phyloP scores from a whole-genome alignment of 768 basidiomycete genomes.

The Lentinula edodes region DNA sequence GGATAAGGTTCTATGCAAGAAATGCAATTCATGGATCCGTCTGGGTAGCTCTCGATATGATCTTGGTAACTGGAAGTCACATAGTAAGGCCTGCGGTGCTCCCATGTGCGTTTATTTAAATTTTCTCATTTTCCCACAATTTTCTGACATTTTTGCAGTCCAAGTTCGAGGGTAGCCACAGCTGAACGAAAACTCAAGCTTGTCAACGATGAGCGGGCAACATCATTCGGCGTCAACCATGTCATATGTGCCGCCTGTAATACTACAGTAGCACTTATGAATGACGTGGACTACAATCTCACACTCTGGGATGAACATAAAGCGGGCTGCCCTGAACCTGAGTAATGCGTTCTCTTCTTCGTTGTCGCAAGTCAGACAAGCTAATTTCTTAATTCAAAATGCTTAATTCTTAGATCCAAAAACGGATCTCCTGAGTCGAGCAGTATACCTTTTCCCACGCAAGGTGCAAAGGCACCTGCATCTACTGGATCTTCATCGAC shows the following conservation, averaged over 20 bases:
- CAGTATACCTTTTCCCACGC: constrained; percentile 5
- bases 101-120: constrained; percentile 28
- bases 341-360: constrained; percentile 3
- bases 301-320: constrained; percentile 64
- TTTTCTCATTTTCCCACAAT: neutral
- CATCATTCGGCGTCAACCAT: constrained; percentile 34
- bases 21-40: constrained; percentile 60
- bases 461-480: constrained; percentile 4
- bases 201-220: constrained; percentile 61
- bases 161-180: constrained; percentile 53
- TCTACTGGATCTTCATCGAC: constrained; percentile 11
- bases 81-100: constrained; percentile 42
- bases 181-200: constrained; percentile 57
- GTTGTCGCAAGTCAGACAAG: neutral
- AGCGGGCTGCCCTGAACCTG: constrained; percentile 31
- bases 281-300: constrained; percentile 54
- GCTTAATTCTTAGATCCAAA: constrained; percentile 1
- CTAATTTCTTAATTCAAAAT: neutral
- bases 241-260: constrained; percentile 53
- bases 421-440: neutral
- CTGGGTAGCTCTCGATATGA: constrained; percentile 36
- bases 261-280: constrained; percentile 34
- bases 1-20: constrained; percentile 50
- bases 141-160: constrained; percentile 26
- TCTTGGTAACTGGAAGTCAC: constrained; percentile 48